A percentile compares a stretch with the other conserved stretches of the same genome.
Conservation (phyloP, 495 filamentous ascomycete species). For the Lasiosphaeria hispida region DNA sequence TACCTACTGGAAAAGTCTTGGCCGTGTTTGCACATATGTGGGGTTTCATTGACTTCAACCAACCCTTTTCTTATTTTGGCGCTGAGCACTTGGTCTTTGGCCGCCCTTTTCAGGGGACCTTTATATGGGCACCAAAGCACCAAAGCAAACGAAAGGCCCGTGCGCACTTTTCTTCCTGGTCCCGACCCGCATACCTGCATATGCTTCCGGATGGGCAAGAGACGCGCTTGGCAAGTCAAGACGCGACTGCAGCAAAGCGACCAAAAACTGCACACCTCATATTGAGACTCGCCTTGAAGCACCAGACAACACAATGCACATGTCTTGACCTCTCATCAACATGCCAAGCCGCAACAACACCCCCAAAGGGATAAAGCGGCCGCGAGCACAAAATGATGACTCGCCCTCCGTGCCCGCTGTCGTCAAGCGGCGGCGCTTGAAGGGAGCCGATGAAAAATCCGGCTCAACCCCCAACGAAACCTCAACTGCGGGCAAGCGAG, state of each 20-base stretch:
- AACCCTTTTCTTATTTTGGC: too few relatives aligned
- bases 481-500: constrained; percentile 7
- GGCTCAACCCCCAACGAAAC: constrained; percentile 24
- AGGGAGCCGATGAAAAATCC: constrained; percentile 8
- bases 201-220: neutral
- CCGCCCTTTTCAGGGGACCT: too few relatives aligned
- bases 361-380: constrained; percentile 17
- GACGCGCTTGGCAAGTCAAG: constrained; percentile 18
- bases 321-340: neutral
- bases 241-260: constrained; percentile 1
- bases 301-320: neutral
- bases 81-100: too few relatives aligned
- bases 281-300: neutral
- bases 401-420: constrained; percentile 17
- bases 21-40: too few relatives aligned
- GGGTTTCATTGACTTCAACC: too few relatives aligned
- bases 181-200: too few relatives aligned
- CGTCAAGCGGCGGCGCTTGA: constrained; percentile 36
- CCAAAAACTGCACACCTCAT: neutral
- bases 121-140: too few relatives aligned
- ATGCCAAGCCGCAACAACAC: constrained; percentile 15
- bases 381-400: constrained; percentile 17
- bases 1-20: too few relatives aligned
- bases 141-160: too few relatives aligned
- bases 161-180: too few relatives aligned